phyloP scores from a whole-genome alignment of 306 rosid genomes.

The Senna siamea region DNA sequence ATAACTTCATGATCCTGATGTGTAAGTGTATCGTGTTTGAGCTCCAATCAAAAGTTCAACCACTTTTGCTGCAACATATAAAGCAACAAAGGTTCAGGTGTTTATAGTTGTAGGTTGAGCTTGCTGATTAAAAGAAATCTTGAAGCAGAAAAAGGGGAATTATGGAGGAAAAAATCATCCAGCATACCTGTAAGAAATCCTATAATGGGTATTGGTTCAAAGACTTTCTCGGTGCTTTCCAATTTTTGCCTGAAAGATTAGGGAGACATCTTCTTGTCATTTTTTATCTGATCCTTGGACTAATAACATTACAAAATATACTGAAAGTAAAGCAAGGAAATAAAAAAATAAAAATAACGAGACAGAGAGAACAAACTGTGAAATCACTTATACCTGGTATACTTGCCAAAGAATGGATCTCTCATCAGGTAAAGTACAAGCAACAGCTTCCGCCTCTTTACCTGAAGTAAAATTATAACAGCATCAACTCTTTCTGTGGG shows the following conservation, averaged over 20 bases:
- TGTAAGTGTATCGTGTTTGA: constrained; percentile 88
- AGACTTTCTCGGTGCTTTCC: constrained; percentile 62
- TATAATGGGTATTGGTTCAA: constrained; percentile 75
- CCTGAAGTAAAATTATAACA: constrained; percentile 54
- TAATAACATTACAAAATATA: not conserved
- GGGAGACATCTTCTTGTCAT: not conserved
- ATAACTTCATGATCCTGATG: constrained; percentile 73
- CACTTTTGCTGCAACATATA: constrained; percentile 64
- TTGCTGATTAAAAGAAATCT: constrained; percentile 22
- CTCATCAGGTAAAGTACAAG: constrained; percentile 92
- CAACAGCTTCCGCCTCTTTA: constrained; percentile 72
- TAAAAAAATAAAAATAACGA: not conserved
- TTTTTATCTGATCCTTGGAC: constrained; percentile 8
- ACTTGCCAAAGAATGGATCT: constrained; percentile 92
- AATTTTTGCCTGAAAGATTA: constrained; percentile 66
- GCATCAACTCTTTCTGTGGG: constrained; percentile 27
- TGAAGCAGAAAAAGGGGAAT: constrained; percentile 7
- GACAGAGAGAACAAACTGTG: not conserved
- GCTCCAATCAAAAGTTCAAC: constrained; percentile 89
- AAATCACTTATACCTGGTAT: constrained; percentile 62
- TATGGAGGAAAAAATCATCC: constrained; percentile 25
- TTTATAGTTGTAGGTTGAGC: not conserved
- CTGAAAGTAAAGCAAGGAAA: not conserved
- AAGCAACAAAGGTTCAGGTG: constrained; percentile 1
- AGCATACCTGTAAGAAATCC: constrained; percentile 85